Base-by-base conservation (phyloP, 108 stramenopile species). In the Pseudonitzschia delicatissima region DNA sequence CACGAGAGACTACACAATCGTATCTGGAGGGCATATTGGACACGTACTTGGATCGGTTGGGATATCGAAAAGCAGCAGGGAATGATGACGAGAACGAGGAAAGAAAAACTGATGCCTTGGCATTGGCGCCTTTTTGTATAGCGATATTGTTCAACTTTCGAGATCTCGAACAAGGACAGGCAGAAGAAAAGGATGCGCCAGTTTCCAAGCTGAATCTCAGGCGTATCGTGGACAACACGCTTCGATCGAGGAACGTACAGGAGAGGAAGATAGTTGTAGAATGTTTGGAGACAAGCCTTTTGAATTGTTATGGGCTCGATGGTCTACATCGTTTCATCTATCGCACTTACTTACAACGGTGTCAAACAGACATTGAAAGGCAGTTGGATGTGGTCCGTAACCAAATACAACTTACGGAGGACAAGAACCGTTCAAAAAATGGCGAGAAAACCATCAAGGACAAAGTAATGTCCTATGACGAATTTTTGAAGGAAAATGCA, bases 311-410 rank as follows among this genome's bases (percentile, higher is more conserved):
- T 34, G 83, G 83, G 39, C 49, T 84, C 5, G 51, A 61, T 37
- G 32, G 31, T 37, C 42, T 84, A 23, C 83, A 84, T 65, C 33
- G 66, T 47, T 84, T 84, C 55, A 76, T 84, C n/a, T 84, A 80
- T 61, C 69, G 64, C n/a, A 55, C 70, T 4, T 84, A 80, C 49
- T 40, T 84, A 6, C 59, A 58, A 13, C 69, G 66, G 3, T 74
- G 75, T 50, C 74, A 64, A 49, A 50, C 29, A 11, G 67, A 73
- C 0, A 48, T 77, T 37, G 65, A 79, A 53, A 27, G 31, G 17
- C 66, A 68, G 17, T 42, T 83, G 33, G 6, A 50, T 15, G 47
- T 20, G 9, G 64, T 83, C 11, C 34, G 61, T 4, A 11, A 47
- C 8, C 64, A 73, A 40, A 49, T 49, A 49, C 53, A 55, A 8